Evolutionary conservation across 768 basidiomycete species (phyloP).

Genomic region (Symmetrospora coprosmae): DNA sequence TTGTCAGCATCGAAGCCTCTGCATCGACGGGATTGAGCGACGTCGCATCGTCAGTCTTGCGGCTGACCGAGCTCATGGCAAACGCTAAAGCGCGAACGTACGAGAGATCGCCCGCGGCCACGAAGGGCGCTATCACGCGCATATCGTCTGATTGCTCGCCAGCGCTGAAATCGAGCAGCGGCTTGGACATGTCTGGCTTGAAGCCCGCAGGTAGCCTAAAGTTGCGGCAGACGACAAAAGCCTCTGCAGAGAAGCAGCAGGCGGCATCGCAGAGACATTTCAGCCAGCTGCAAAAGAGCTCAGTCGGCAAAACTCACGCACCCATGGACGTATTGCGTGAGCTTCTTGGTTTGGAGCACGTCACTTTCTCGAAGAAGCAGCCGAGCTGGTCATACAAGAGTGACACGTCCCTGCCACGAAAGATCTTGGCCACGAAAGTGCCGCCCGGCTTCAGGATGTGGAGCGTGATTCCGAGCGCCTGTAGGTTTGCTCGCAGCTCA

Average conservation of each 20-base stretch:
- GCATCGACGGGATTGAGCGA: not conserved
- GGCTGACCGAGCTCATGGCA: not conserved
- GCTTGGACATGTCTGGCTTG: conserved; percentile 28
- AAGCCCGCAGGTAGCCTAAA: conserved; percentile 34
- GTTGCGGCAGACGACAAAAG: conserved; percentile 40
- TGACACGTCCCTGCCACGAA: conserved; percentile 37
- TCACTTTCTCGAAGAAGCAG: conserved; percentile 40
- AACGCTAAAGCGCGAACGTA: not conserved
- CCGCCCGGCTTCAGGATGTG: conserved; percentile 39
- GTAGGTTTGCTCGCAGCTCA: not conserved
- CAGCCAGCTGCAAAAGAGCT: not conserved
- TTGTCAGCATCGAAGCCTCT: conserved; percentile 33
- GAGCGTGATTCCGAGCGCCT: conserved; percentile 41
- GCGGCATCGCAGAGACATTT: not conserved
- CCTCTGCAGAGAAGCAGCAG: conserved; percentile 34
- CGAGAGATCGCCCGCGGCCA: conserved; percentile 34
- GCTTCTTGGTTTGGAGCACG: conserved; percentile 40
- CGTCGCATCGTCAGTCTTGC: not conserved
- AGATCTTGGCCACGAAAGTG: conserved; percentile 42
- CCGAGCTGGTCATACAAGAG: conserved; percentile 39
- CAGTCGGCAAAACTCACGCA: conserved; percentile 25
- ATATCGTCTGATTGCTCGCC: conserved; percentile 24
- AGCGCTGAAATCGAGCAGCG: conserved; percentile 28
- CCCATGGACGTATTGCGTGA: conserved; percentile 40
- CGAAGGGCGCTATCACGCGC: conserved; percentile 32